Percentiles rank a stretch among this genome's conserved stretches.
These are phyloP conservation scores for Stephania japonica DNA, from an alignment of 164 flowering plant genomes.

Conservation along the genomic window DNA sequence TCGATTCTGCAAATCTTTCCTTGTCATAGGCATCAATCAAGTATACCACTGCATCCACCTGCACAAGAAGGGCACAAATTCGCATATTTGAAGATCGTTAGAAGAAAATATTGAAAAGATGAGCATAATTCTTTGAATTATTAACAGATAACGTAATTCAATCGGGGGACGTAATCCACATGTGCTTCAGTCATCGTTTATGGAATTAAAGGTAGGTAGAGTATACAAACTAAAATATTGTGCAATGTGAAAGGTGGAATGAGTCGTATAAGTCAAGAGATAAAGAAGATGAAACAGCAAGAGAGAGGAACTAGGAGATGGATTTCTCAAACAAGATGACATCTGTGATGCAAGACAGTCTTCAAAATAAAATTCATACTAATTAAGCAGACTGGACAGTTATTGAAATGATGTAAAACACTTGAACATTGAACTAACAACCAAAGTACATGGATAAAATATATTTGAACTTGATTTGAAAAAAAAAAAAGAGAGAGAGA, in stretches of 20 bases:
- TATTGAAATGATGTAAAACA: no score
- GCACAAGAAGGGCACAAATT: slow-evolving; percentile 2
- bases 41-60: slow-evolving; percentile 76
- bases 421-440: no score
- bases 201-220: neutral
- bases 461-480: no score
- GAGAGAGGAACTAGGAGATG: neutral
- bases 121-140: neutral
- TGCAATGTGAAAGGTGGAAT: neutral
- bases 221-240: neutral
- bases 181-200: neutral
- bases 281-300: neutral
- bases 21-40: slow-evolving; percentile 64
- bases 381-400: no score
- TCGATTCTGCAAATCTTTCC: slow-evolving; percentile 68
- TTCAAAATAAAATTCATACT: neutral
- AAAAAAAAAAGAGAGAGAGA: no score
- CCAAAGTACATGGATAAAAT: no score
- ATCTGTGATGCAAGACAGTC: neutral
- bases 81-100: neutral
- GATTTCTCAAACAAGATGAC: neutral
- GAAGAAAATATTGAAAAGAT: neutral
- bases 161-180: neutral
- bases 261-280: neutral
- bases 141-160: neutral